Evolutionary conservation across 179 eudicot species (phyloP).

Genomic region (Patellifolia procumbens): DNA sequence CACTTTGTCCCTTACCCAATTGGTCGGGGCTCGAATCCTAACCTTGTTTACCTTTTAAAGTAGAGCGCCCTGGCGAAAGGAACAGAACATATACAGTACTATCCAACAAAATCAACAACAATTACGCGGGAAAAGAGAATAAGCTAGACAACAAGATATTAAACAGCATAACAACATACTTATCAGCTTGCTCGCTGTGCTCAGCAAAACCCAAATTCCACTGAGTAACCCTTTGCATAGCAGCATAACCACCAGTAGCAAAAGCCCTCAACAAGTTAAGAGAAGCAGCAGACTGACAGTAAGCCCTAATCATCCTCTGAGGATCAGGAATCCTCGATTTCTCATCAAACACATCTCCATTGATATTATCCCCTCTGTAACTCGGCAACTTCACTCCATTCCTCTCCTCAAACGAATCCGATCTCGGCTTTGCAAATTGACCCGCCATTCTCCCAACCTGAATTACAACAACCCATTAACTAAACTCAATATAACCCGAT

Average conservation of each 20-base stretch:
- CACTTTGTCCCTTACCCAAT: no score
- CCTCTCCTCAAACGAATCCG: slow-evolving; percentile 47
- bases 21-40: no score
- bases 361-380: slow-evolving; percentile 48
- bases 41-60: no score
- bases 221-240: slow-evolving; percentile 76
- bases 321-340: slow-evolving; percentile 81
- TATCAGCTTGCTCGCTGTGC: slow-evolving; percentile 81
- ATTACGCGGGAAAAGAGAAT: no score
- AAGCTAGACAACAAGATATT: neutral
- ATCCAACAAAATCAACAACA: no score
- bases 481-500: no score
- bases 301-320: slow-evolving; percentile 81
- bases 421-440: slow-evolving; percentile 56
- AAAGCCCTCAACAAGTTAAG: slow-evolving; percentile 80
- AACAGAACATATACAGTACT: no score
- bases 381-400: slow-evolving; percentile 51
- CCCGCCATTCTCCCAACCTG: slow-evolving; percentile 65
- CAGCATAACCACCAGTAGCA: slow-evolving; percentile 89
- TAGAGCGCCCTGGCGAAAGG: no score
- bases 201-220: slow-evolving; percentile 83
- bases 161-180: slow-evolving; percentile 33
- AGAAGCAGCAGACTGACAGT: slow-evolving; percentile 80
- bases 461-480: slow-evolving; percentile 5
- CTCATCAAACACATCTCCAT: slow-evolving; percentile 43